These are phyloP conservation scores for Herpotrichia juniperi DNA, from an alignment of 2,329 filamentous ascomycete species.

Conservation along the genomic window DNA sequence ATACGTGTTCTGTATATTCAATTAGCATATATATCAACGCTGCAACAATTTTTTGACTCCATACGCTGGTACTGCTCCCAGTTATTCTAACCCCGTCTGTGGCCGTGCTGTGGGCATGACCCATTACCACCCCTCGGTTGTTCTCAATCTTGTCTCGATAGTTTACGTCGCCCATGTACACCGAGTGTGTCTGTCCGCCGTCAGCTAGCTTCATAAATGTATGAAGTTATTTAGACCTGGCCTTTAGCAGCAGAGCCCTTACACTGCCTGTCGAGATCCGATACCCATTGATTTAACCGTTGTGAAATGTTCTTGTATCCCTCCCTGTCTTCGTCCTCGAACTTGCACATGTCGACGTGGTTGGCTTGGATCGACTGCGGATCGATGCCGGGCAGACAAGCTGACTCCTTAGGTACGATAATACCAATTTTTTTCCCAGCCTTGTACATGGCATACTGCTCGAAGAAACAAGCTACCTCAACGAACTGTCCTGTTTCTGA, in stretches of 20 bases:
- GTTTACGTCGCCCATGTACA: constrained; percentile 13
- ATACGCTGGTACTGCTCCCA: constrained; percentile 12
- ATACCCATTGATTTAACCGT: constrained; percentile 10
- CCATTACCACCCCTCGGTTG: constrained; percentile 13
- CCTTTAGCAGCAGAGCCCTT: neutral
- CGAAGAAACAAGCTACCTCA: constrained; percentile 20
- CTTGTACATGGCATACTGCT: constrained; percentile 15
- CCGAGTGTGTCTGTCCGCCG: constrained; percentile 8
- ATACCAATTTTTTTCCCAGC: constrained; percentile 12
- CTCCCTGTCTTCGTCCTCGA: constrained; percentile 10
- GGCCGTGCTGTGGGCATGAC: constrained; percentile 14
- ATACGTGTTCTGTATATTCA: neutral
- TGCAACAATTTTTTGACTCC: neutral
- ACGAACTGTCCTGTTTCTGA: constrained; percentile 5
- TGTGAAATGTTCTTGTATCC: constrained; percentile 13
- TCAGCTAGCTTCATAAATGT: constrained; percentile 7
- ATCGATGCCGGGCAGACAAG: constrained; percentile 13
- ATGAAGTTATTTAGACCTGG: constrained; percentile 6
- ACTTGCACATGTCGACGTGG: constrained; percentile 15
- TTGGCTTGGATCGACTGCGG: constrained; percentile 16
- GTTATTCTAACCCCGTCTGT: constrained; percentile 15
- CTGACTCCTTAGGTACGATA: constrained; percentile 15
- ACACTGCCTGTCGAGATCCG: constrained; percentile 4
- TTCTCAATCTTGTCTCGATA: constrained; percentile 14
- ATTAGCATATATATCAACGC: neutral